Evolutionary conservation across 768 basidiomycete genomes (phyloP), one percentile per base, ranked within the genome.

Genomic region (Pleurotus platypus): DNA sequence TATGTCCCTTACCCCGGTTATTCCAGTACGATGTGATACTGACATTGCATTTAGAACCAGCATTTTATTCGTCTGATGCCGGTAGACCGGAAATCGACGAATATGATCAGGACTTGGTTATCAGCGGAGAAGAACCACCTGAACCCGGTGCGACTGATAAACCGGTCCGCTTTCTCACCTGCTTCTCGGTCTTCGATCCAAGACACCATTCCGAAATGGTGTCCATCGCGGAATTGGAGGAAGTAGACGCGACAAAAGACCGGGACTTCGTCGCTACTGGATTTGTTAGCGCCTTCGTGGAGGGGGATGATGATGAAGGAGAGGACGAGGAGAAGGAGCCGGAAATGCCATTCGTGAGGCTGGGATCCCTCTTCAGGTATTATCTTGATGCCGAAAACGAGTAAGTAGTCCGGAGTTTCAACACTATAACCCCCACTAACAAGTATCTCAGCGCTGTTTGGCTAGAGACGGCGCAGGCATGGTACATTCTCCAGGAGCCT

Each of bases 101-200:
- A 3, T 9, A 35, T 11, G 30, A 35, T 11, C 30, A 9, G 0
- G 61, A 70, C 3, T 62, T 80, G 3, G 49, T 78, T 5, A 59
- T 81, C 20, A 57, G 69, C 7, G 81, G 78, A 7, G 80, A 80
- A 59, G 75, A 63, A 16, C 67, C 72, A 26, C 70, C 68, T 18
- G 67, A 63, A n/a, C 66, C 60, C 1, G 64, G 72, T 12, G 73
- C 71, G 45, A 73, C 60, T 11, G 62, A 63, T 30, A 85, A 86
- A 62, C 86, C 84, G 6, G 68, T 81, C n/a, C 79, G 89, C 2
- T 59, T 78, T 6, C 72, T 92, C 4, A 73, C 75, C 3, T 75
- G 79, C 24, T 92, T 89, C 60, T 63, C 73, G 1, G 74, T 90
- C 47, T 90, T 86, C 63, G 84, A 90, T 55, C 72, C 81, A 0